Percentiles rank a stretch among this genome's conserved stretches.
Evolutionary conservation across 371 early-diverging fungal genomes (phyloP).

Genomic region (Mucor plumbeus): DNA sequence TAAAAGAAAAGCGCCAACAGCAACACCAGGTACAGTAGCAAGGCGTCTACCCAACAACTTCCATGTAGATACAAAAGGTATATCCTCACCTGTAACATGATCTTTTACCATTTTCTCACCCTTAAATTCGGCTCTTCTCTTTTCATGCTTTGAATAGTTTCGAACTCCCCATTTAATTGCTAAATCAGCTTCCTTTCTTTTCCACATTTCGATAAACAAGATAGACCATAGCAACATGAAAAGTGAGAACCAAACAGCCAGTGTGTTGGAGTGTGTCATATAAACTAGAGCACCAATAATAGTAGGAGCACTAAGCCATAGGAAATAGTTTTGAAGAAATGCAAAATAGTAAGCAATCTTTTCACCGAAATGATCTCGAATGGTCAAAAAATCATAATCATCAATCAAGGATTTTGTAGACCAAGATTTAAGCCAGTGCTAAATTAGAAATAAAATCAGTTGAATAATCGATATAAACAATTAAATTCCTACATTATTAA

Average conservation of each 20-base stretch:
- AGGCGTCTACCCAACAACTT: conserved; percentile 70
- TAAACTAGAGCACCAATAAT: conserved; percentile 68
- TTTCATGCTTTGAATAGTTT: conserved; percentile 67
- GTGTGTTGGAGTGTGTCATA: conserved; percentile 51
- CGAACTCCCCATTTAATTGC: conserved; percentile 81
- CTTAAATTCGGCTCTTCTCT: conserved; percentile 69
- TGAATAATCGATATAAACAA: background rate
- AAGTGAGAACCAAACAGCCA: conserved; percentile 71
- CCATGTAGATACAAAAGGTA: conserved; percentile 72
- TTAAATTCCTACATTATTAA: conserved; percentile 62
- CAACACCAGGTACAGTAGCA: conserved; percentile 66
- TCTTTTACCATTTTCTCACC: conserved; percentile 66
- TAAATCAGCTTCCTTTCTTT: conserved; percentile 71
- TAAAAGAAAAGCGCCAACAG: conserved; percentile 65
- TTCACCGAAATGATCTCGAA: conserved; percentile 88
- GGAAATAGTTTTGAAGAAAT: conserved; percentile 84
- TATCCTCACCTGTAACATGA: conserved; percentile 75
- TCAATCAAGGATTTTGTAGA: conserved; percentile 77
- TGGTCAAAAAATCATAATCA: conserved; percentile 65
- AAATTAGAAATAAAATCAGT: background rate
- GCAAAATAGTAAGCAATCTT: conserved; percentile 91
- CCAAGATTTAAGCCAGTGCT: conserved; percentile 82
- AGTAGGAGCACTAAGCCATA: conserved; percentile 74
- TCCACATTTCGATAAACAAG: conserved; percentile 81
- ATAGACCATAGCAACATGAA: conserved; percentile 75